A percentile compares a stretch with the other conserved stretches of the same genome.
These are phyloP conservation scores for Boletus sensibilis DNA, from an alignment of 768 basidiomycete species.

Conservation along the genomic window DNA sequence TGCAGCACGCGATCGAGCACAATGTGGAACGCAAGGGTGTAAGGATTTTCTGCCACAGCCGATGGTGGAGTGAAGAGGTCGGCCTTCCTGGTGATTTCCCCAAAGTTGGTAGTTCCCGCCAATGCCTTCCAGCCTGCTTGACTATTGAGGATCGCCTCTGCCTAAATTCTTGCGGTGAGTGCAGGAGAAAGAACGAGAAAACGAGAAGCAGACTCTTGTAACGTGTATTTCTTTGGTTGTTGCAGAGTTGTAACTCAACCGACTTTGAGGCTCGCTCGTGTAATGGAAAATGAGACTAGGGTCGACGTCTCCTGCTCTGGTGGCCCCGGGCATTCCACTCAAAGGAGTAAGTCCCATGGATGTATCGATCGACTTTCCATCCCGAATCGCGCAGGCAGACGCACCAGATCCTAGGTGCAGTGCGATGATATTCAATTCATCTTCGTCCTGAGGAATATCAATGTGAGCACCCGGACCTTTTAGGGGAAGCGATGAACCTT, in stretches of 20 bases:
- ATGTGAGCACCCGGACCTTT: background rate
- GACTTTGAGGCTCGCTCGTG: slow-evolving; percentile 46
- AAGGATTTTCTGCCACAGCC: slow-evolving; percentile 32
- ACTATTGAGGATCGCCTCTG: slow-evolving; percentile 73
- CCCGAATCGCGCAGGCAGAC: slow-evolving; percentile 70
- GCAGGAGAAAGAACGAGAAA: background rate
- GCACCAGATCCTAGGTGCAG: slow-evolving; percentile 92
- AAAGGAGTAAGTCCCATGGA: slow-evolving; percentile 92
- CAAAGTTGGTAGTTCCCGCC: slow-evolving; percentile 82
- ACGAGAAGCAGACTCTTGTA: slow-evolving; percentile 40
- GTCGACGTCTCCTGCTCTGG: slow-evolving; percentile 80
- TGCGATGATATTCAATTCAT: slow-evolving; percentile 69
- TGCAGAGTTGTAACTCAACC: slow-evolving; percentile 51
- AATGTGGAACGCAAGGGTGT: slow-evolving; percentile 71
- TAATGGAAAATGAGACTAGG: slow-evolving; percentile 88
- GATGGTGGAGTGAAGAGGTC: slow-evolving; percentile 23
- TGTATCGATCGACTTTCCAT: slow-evolving; percentile 78
- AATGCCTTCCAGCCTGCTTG: slow-evolving; percentile 78
- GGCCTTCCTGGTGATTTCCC: slow-evolving; percentile 53
- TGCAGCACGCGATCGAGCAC: slow-evolving; percentile 75
- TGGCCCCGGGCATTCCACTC: slow-evolving; percentile 86
- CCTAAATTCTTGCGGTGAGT: slow-evolving; percentile 35
- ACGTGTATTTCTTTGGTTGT: slow-evolving; percentile 49
- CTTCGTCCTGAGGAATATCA: slow-evolving; percentile 34
- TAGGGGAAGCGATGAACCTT: slow-evolving; percentile 39